phyloP scores from a whole-genome alignment of 768 basidiomycete species.

The Calocybe gangraenosa region DNA sequence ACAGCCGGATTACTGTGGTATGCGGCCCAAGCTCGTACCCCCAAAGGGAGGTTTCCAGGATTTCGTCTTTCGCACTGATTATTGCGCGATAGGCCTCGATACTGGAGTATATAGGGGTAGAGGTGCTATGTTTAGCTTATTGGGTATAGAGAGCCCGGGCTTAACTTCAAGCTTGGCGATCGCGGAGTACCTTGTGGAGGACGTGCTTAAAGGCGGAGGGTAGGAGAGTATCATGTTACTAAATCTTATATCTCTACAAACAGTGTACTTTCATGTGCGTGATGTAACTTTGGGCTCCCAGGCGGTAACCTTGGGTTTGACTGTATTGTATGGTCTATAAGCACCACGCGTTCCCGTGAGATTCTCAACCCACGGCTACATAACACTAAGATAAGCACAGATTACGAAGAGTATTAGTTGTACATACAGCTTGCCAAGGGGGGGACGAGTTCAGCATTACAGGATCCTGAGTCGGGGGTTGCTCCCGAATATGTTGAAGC shows the following conservation, averaged over 20 bases:
- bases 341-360: slow-evolving; percentile 92
- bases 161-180: slow-evolving; percentile 85
- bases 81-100: slow-evolving; percentile 31
- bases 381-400: neutral
- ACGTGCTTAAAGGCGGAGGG: slow-evolving; percentile 34
- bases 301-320: slow-evolving; percentile 69
- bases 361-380: slow-evolving; percentile 81
- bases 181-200: slow-evolving; percentile 75
- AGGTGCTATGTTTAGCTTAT: slow-evolving; percentile 69
- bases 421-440: slow-evolving; percentile 78
- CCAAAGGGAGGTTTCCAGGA: slow-evolving; percentile 79
- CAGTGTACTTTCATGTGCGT: slow-evolving; percentile 28
- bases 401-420: neutral
- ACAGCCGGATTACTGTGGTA: slow-evolving; percentile 78
- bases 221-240: slow-evolving; percentile 4
- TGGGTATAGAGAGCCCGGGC: slow-evolving; percentile 93
- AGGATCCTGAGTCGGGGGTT: slow-evolving; percentile 72
- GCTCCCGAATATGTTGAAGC: slow-evolving; percentile 85
- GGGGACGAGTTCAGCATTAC: slow-evolving; percentile 67
- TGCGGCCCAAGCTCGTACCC: slow-evolving; percentile 82
- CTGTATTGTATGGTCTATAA: slow-evolving; percentile 87
- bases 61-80: slow-evolving; percentile 70
- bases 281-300: slow-evolving; percentile 76
- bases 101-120: slow-evolving; percentile 17
- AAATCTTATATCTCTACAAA: slow-evolving; percentile 9